phyloP scores from a whole-genome alignment of 2,329 filamentous ascomycete genomes.

The Didymellaceae sp. region DNA sequence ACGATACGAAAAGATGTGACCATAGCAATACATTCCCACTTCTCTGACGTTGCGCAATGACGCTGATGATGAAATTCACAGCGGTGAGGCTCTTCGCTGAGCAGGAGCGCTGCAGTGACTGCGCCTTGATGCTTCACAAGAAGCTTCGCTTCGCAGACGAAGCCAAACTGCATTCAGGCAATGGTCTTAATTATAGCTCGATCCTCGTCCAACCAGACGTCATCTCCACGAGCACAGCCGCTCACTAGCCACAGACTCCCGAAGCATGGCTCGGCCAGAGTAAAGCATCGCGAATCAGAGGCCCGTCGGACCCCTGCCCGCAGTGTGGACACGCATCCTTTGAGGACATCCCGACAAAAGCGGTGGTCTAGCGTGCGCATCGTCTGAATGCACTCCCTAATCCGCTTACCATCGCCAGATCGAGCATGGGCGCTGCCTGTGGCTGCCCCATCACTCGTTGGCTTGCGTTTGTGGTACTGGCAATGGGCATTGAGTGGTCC shows the following conservation, averaged over 20 bases:
- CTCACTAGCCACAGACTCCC: constrained; percentile 34
- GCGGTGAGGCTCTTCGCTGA: constrained; percentile 30
- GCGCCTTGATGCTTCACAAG: constrained; percentile 25
- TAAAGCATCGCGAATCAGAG: constrained; percentile 34
- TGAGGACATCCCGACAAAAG: constrained; percentile 36
- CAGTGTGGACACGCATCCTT: constrained; percentile 17
- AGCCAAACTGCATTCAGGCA: constrained; percentile 22
- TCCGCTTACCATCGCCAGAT: constrained; percentile 42
- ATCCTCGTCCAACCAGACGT: constrained; percentile 24
- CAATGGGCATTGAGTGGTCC: constrained; percentile 30
- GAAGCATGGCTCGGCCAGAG: constrained; percentile 27
- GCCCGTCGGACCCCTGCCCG: constrained; percentile 21
- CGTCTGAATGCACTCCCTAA: constrained; percentile 28
- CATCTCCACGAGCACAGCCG: constrained; percentile 26
- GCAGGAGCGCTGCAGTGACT: constrained; percentile 17
- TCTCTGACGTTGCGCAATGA: constrained; percentile 8
- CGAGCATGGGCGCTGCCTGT: constrained; percentile 28
- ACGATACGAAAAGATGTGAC: not conserved
- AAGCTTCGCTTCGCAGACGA: constrained; percentile 24
- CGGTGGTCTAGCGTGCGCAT: constrained; percentile 39
- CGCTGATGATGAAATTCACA: constrained; percentile 1
- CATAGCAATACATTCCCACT: not conserved
- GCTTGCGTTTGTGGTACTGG: constrained; percentile 22
- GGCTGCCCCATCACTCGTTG: constrained; percentile 31
- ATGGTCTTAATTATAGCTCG: constrained; percentile 29